Conservation (phyloP, 2,329 filamentous ascomycete species). For the Aspergillus transmontanensis region DNA sequence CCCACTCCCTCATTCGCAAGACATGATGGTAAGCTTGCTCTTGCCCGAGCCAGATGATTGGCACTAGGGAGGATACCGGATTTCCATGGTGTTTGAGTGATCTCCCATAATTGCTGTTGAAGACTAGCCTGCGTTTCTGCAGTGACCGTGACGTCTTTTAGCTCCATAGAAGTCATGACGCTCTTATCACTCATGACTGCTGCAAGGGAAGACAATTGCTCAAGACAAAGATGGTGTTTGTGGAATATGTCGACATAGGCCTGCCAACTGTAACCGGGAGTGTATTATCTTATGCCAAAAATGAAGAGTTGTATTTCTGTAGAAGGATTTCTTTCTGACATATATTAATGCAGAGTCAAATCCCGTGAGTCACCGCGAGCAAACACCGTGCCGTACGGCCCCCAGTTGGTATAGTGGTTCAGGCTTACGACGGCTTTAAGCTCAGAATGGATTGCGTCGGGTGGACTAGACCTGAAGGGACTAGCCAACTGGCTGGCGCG, state of each 20-base stretch:
- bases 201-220: not conserved
- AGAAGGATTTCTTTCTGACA: not conserved
- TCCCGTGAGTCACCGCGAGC: not conserved
- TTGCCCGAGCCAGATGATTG: slow-evolving; percentile 32
- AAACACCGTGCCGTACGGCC: not conserved
- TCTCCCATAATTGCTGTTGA: slow-evolving; percentile 34
- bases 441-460: not conserved
- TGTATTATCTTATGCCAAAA: not conserved
- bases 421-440: not conserved
- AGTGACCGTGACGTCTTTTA: slow-evolving; percentile 8
- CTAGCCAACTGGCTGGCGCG: not conserved
- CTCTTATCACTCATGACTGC: not conserved
- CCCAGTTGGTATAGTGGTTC: not conserved
- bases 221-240: not conserved
- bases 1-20: slow-evolving; percentile 34
- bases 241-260: not conserved
- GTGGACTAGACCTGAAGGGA: not conserved
- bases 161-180: slow-evolving; percentile 14
- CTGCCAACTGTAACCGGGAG: not conserved
- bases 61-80: slow-evolving; percentile 36
- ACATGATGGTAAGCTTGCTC: slow-evolving; percentile 33
- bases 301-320: not conserved
- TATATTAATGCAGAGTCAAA: not conserved
- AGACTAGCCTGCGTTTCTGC: slow-evolving; percentile 23
- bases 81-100: slow-evolving; percentile 31